Base-by-base conservation (phyloP, 1,284 basidiomycete genomes). In the Cystobasidium sp. region DNA sequence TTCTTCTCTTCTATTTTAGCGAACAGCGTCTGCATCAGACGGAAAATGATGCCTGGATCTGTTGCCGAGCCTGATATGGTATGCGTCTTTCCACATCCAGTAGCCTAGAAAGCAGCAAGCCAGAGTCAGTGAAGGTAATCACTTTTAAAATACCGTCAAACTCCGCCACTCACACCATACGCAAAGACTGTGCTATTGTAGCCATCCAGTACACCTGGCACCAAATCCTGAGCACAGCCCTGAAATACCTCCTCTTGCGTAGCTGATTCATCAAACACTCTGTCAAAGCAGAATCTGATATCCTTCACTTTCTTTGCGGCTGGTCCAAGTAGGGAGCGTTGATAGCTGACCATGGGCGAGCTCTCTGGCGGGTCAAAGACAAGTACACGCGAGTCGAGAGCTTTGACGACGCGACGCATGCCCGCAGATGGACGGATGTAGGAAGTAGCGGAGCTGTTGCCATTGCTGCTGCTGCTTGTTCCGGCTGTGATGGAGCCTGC, bases 131-230 rank as follows among this genome's bases (percentile, higher is more conserved):
- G 20, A 63, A 43, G 39, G 61, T 41, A 61, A n/a, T 3, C 24
- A 51, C 8, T 18, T 43, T 49, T 43, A 9, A 6, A 9, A 41
- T 1, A 62, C 24, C 8, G 7, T 41, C 12, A 49, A 56, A 67
- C 68, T 55, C 20, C 49, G 47, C 52, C 46, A 86, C 92, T 83
- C 82, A 97, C 94, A 49, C 95, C 95, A 82, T 98, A 97, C 3
- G 95, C 95, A 85, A 98, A 97, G 8, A 96, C 91, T 7, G 95
- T 98, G 44, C 94, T 91, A 80, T 98, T 97, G 84, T 89, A 97
- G n/a, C 95, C 95, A 78, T 96, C 91, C 75, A 98, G 84, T 18
- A 98, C 84, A 47, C 91, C 90, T 75, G 88, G 86, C 22, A 98
- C 85, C 55, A 98, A 84, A 44, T 92, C 92, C 80, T 90, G 90